Base-by-base conservation (phyloP, 805 yeast species). In the Pichia heedii region DNA sequence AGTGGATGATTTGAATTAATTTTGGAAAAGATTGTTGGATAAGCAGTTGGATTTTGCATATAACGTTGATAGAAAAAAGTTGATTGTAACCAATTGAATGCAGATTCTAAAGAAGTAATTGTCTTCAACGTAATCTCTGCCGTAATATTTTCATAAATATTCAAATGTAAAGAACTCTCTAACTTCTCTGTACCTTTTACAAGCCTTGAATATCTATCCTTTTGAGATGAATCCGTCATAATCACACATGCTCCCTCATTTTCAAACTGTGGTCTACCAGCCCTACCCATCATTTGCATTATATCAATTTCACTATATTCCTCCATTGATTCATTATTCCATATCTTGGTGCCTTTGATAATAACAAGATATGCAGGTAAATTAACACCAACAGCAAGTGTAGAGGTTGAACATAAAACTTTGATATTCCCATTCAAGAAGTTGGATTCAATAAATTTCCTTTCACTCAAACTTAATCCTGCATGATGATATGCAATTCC, bases 361-460 rank as follows among this genome's bases (percentile, higher is more conserved):
- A 83, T 74, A 8, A 83, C 93, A 49, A 82, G 63, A 62, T 82
- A 82, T 0, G 90, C 90, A 1, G 90, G 90, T 49, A 83, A 67
- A 52, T 83, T 83, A 36, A 83, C 90, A 61, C 90, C 90, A 87
- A 89, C 83, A 0, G 93, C 89, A 50, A 83, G 69, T 1, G 90
- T 83, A 18, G 86, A 79, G 0, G 90, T 83, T 1, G 90, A 88
- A 22, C 82, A 69, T 48, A 83, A 67, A 30, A 83, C 72, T 60
- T 81, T 88, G 37, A 82, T 72, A 55, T 79, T 79, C 33, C 62
- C 79, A 12, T 68, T 61, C 44, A 80, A 85, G 58, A 82, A 83
- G 33, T 82, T 62, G 50, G 75, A 75, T 54, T 83, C 89, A 5
- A 83, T 72, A 15, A 81, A 69, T 49, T 74, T 74, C 45, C 93